A percentile compares a stretch with the other conserved stretches of the same genome.
These are phyloP conservation scores for Excoecaria cochinchinensis DNA, from an alignment of 345 rosid genomes.

Conservation along the genomic window DNA sequence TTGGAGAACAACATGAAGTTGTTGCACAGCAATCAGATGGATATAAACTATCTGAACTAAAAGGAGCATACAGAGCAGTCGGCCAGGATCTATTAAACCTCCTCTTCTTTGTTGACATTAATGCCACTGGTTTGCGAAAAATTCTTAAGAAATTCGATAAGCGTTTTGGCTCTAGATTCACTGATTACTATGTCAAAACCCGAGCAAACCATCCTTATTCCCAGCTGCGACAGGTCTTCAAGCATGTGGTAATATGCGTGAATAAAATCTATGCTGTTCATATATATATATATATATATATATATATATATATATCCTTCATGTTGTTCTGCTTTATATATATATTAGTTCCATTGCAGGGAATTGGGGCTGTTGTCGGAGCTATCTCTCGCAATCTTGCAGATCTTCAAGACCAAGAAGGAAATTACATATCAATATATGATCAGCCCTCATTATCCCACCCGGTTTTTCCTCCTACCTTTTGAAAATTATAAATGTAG, in stretches of 20 bases:
- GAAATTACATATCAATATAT: constrained; percentile 84
- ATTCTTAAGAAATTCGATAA: constrained; percentile 94
- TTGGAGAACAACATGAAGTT: constrained; percentile 64
- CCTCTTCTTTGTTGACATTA: constrained; percentile 78
- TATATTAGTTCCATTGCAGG: constrained; percentile 42
- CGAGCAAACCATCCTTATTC: constrained; percentile 98
- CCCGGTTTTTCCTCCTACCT: constrained; percentile 49
- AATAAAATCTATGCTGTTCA: constrained; percentile 13
- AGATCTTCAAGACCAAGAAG: constrained; percentile 85
- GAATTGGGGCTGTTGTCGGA: constrained; percentile 95
- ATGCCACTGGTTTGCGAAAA: constrained; percentile 88
- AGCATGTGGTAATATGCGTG: constrained; percentile 74
- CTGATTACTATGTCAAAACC: constrained; percentile 83
- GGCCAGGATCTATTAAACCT: constrained; percentile 78
- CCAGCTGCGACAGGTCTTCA: constrained; percentile 95
- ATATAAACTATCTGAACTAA: constrained; percentile 51
- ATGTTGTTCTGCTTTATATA: background rate
- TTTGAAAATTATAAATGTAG: constrained; percentile 12
- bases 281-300: background rate
- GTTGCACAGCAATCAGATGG: constrained; percentile 63
- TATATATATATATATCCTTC: background rate
- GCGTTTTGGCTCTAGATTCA: constrained; percentile 86
- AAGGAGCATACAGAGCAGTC: constrained; percentile 72
- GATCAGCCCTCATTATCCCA: constrained; percentile 80
- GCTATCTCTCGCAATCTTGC: constrained; percentile 95